Evolutionary conservation across 2,329 filamentous ascomycete species (phyloP).

Genomic region (Colletotrichum ledebouriae): DNA sequence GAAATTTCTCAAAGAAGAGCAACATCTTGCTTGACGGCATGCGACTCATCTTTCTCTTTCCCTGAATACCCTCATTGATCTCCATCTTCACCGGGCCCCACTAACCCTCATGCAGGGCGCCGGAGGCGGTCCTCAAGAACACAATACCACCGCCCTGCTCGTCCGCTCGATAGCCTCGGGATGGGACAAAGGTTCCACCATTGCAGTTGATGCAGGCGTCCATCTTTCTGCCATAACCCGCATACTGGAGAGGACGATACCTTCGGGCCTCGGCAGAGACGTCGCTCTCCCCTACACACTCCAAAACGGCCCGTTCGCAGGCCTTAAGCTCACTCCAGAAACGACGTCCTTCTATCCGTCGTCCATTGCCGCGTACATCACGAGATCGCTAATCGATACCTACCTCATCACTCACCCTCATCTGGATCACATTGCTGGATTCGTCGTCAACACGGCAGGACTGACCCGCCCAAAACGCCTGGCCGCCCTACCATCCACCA

Average conservation of each 20-base stretch:
- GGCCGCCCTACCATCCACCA: constrained; percentile 88
- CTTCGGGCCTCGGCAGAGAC: constrained; percentile 52
- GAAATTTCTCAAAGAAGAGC: not conserved
- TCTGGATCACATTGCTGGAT: constrained; percentile 91
- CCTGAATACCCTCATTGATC: constrained; percentile 8
- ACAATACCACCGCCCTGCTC: constrained; percentile 89
- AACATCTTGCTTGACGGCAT: not conserved
- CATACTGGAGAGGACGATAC: constrained; percentile 74
- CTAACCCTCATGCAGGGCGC: constrained; percentile 72
- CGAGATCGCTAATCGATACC: constrained; percentile 83
- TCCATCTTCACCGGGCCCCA: not conserved
- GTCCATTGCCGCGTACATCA: constrained; percentile 86
- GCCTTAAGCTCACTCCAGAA: constrained; percentile 76
- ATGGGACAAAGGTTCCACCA: constrained; percentile 85
- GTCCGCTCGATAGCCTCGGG: constrained; percentile 83
- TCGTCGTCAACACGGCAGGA: constrained; percentile 93
- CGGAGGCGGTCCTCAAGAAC: constrained; percentile 90
- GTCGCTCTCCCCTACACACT: constrained; percentile 67
- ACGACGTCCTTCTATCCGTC: constrained; percentile 62
- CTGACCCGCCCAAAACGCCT: constrained; percentile 86
- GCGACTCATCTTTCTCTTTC: not conserved
- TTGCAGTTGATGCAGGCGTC: constrained; percentile 95
- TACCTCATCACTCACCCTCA: constrained; percentile 98
- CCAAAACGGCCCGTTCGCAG: constrained; percentile 81
- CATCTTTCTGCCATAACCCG: constrained; percentile 88